Conservation (phyloP, 768 basidiomycete genomes). For the Lentinula detonsa region DNA sequence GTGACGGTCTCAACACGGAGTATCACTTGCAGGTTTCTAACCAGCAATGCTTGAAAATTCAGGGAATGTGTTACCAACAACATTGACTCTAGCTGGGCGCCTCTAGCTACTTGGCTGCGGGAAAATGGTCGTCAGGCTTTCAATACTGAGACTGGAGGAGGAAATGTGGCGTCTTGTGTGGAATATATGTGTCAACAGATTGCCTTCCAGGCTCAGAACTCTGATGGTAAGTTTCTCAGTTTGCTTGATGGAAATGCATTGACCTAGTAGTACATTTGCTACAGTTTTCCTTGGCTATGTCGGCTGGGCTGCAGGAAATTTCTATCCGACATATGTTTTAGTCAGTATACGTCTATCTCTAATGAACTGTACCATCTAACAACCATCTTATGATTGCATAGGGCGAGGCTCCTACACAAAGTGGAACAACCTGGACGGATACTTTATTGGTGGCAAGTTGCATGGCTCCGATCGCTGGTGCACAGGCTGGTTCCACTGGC, state of each 20-base stretch:
- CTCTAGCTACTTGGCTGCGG: conserved; percentile 44
- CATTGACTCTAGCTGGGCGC: conserved; percentile 38
- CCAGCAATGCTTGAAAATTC: conserved; percentile 15
- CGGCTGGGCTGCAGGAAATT: conserved; percentile 58
- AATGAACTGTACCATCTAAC: background rate
- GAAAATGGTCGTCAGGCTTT: conserved; percentile 46
- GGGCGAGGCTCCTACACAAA: conserved; percentile 24
- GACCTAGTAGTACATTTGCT: background rate
- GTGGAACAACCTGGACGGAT: conserved; percentile 32
- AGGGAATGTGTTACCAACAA: conserved; percentile 49
- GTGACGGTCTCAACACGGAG: background rate
- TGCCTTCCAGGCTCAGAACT: conserved; percentile 38
- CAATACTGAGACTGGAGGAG: conserved; percentile 58
- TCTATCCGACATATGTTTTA: conserved; percentile 32
- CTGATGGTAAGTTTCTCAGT: conserved; percentile 31
- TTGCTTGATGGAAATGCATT: background rate
- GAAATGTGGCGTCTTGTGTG: conserved; percentile 41
- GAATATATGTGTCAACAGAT: conserved; percentile 39
- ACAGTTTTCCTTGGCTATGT: conserved; percentile 48
- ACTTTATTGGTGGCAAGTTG: conserved; percentile 32
- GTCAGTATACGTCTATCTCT: conserved; percentile 7
- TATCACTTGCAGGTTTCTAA: background rate
- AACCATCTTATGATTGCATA: background rate
- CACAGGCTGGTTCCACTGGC: conserved; percentile 14
- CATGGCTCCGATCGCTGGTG: conserved; percentile 19